phyloP scores from a whole-genome alignment of 1,284 basidiomycete genomes.

The Tylopilus orsonianus region DNA sequence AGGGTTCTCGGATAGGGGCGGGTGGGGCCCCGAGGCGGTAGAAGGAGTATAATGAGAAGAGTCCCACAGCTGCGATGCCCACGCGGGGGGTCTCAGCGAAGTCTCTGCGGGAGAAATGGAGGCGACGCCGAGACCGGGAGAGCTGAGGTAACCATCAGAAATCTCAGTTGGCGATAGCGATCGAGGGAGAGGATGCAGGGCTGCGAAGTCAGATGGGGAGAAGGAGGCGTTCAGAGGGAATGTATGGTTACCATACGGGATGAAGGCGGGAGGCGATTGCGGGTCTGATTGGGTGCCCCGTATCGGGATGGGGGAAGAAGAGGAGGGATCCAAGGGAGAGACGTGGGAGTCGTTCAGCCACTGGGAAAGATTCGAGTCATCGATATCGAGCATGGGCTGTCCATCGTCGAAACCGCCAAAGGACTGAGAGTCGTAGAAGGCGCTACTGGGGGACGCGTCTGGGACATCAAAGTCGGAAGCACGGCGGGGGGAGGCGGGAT shows the following conservation, averaged over 20 bases:
- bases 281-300: conserved; percentile 44
- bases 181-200: conserved; percentile 56
- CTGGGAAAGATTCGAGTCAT: conserved; percentile 45
- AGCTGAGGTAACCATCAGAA: conserved; percentile 43
- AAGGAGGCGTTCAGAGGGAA: conserved; percentile 52
- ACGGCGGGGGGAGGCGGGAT: conserved; percentile 29
- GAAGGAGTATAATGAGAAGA: conserved; percentile 34
- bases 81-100: conserved; percentile 50
- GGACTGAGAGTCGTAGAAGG: conserved; percentile 32
- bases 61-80: conserved; percentile 67
- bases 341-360: conserved; percentile 62
- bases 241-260: conserved; percentile 41
- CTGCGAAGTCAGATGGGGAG: conserved; percentile 58
- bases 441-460: conserved; percentile 34
- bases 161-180: conserved; percentile 55
- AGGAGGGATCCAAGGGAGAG: conserved; percentile 40
- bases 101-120: conserved; percentile 59
- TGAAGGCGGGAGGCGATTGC: conserved; percentile 42
- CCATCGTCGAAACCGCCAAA: conserved; percentile 32
- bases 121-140: conserved; percentile 39
- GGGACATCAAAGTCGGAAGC: conserved; percentile 37
- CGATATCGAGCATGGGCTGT: conserved; percentile 39
- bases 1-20: conserved; percentile 43
- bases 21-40: conserved; percentile 39
- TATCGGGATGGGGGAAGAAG: conserved; percentile 63